Conservation (phyloP, 257 asterid species). For the Lantana camara region DNA sequence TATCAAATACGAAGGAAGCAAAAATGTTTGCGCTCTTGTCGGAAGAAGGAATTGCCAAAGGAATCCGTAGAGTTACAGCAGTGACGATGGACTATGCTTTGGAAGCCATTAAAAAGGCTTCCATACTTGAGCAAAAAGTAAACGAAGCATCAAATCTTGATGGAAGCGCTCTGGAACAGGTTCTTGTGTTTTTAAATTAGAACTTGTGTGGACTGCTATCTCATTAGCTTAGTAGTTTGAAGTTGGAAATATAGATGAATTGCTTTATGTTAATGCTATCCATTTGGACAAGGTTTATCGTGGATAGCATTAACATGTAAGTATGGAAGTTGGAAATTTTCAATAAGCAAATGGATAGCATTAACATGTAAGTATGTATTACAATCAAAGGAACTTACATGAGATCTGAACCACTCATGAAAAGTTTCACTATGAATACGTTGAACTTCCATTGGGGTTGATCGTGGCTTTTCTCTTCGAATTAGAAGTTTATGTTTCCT, state of each 20-base stretch:
- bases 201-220: constrained; percentile 5
- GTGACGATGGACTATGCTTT: constrained; percentile 79
- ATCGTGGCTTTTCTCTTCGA: too few relatives aligned
- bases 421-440: too few relatives aligned
- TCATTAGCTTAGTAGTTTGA: background rate
- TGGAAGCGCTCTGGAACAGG: constrained; percentile 92
- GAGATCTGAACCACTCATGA: too few relatives aligned
- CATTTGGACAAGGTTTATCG: constrained; percentile 1
- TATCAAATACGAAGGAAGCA: constrained; percentile 90
- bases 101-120: constrained; percentile 74
- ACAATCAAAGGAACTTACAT: too few relatives aligned
- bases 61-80: constrained; percentile 93
- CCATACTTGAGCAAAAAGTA: constrained; percentile 73
- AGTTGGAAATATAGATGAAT: background rate
- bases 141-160: constrained; percentile 67
- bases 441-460: too few relatives aligned
- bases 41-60: constrained; percentile 98
- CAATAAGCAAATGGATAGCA: too few relatives aligned
- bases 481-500: too few relatives aligned
- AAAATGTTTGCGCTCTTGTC: constrained; percentile 88
- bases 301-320: too few relatives aligned
- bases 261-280: background rate
- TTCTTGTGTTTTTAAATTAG: constrained; percentile 29
- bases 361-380: too few relatives aligned
- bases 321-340: too few relatives aligned